Conservation (phyloP, 2,329 filamentous ascomycete species). For the Claviceps humidiphila region DNA sequence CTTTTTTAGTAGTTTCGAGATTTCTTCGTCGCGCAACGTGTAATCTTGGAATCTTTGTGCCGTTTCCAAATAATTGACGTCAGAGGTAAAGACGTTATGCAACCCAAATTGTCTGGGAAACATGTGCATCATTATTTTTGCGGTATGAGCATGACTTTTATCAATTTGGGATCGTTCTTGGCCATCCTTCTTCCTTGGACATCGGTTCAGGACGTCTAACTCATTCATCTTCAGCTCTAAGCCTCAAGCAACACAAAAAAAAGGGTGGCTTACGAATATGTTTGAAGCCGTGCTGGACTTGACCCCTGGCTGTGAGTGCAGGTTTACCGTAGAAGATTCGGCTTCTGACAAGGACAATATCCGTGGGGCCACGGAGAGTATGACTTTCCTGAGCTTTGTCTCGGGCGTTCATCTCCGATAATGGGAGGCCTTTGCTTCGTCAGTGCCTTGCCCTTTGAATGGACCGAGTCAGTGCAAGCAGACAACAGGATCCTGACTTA, state of each 20-base stretch:
- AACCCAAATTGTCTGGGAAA: slow-evolving; percentile 84
- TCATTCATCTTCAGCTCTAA: slow-evolving; percentile 9
- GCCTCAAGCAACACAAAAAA: no score
- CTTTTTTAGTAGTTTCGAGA: slow-evolving; percentile 25
- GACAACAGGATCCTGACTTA: slow-evolving; percentile 19
- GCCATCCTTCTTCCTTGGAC: slow-evolving; percentile 16
- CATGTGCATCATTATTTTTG: slow-evolving; percentile 77
- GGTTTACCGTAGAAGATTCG: slow-evolving; percentile 78
- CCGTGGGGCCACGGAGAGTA: slow-evolving; percentile 29
- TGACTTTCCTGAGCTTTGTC: not conserved
- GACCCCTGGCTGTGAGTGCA: slow-evolving; percentile 52
- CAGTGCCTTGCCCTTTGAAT: not conserved
- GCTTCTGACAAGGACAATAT: slow-evolving; percentile 65
- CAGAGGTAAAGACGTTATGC: slow-evolving; percentile 81
- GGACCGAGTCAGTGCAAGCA: slow-evolving; percentile 2
- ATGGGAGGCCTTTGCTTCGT: slow-evolving; percentile 28
- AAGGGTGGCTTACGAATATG: slow-evolving; percentile 56
- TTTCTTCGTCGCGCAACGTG: slow-evolving; percentile 73
- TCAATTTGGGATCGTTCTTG: not conserved
- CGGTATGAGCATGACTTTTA: slow-evolving; percentile 33
- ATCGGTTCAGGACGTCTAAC: slow-evolving; percentile 70
- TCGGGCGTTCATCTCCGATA: slow-evolving; percentile 30
- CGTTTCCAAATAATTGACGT: slow-evolving; percentile 50
- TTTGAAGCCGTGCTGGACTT: slow-evolving; percentile 60
- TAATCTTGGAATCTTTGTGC: slow-evolving; percentile 72